Evolutionary conservation across 768 basidiomycete genomes (phyloP).

Genomic region (Trametes cingulata): DNA sequence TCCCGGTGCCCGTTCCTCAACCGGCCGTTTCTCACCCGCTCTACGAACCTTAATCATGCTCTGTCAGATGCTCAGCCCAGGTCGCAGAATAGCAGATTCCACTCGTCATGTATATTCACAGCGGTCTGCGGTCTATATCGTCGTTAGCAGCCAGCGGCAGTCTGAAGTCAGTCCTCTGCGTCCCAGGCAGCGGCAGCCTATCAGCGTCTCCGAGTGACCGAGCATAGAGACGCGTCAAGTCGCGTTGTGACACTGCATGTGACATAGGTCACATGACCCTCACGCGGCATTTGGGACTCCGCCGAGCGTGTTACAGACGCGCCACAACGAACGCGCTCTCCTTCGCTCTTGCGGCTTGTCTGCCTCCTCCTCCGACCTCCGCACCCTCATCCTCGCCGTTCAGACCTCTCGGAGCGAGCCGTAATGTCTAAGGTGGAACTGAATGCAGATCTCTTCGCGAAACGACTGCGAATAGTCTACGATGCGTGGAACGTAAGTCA

Average conservation of each 20-base stretch:
- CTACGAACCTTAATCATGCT: no score
- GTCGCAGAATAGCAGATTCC: no score
- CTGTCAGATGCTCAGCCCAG: no score
- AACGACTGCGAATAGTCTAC: conserved; percentile 23
- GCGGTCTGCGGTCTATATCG: no score
- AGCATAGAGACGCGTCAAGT: conserved; percentile 18
- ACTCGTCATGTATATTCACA: no score
- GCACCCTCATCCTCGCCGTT: conserved; percentile 20
- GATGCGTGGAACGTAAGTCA: conserved; percentile 39
- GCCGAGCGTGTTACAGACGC: conserved; percentile 22
- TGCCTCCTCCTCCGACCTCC: conserved; percentile 4
- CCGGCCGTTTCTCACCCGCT: not conserved
- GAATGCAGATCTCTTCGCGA: conserved; percentile 45
- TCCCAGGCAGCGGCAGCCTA: no score
- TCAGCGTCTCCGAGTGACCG: not conserved
- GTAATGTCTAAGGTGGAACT: conserved; percentile 49
- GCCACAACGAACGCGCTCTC: conserved; percentile 24
- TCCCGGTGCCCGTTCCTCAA: not conserved
- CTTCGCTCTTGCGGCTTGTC: conserved; percentile 2
- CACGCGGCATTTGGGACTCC: conserved; percentile 11
- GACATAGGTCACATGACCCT: conserved; percentile 6
- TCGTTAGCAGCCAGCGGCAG: no score
- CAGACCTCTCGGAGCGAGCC: not conserved
- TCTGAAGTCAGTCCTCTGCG: no score
- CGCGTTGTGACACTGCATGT: conserved; percentile 10